Base-by-base conservation (phyloP, 1,139 yeast species). In the Scheffersomyces lignicola region DNA sequence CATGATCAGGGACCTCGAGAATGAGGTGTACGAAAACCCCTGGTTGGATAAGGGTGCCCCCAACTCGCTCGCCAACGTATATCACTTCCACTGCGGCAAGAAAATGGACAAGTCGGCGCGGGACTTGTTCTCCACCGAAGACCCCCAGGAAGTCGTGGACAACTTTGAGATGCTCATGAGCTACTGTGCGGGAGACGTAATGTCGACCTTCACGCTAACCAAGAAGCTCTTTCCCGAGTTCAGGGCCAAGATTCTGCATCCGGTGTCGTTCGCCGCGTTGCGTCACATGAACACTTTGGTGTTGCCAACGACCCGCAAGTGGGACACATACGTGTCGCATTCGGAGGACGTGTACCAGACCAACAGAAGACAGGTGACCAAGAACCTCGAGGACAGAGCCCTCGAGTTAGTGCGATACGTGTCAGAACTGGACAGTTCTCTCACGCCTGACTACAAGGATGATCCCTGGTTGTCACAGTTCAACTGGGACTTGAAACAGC, bases 381-480 rank as follows among this genome's bases (percentile, higher is more conserved):
- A 63, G 3, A 83, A 80, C 37, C 68, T 94, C 12, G 64, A 69
- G 23, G 62, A 64, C 18, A 65, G 90, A 25, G 90, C 90, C 0
- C 66, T 77, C 7, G 78, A 78, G 15, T 74, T 83, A 5, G 76
- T 84, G 0, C 51, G 58, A 9, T 51, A 54, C 35, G 51, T 65
- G 3, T 49, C 46, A 22, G 48, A 54, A 13, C 56, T 62, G 13
- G 55, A 60, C 26, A 54, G 68, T 1, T 50, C 47, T 24, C 25
- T 51, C 46, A 56, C 33, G 18, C 66, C 59, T 13, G 57, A 56
- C 17, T 58, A 60, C 58, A 58, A 56, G 24, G 45, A 56, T 11
- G 97, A 92, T 52, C 96, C 96, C 0, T 94, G 98, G 98, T 65
- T 90, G 24, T 67, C 72, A 4, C 98, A 94, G 56, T 65, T 94